Conservation (phyloP, 78 protist species). For the Dictyostelium brefeldianum region DNA sequence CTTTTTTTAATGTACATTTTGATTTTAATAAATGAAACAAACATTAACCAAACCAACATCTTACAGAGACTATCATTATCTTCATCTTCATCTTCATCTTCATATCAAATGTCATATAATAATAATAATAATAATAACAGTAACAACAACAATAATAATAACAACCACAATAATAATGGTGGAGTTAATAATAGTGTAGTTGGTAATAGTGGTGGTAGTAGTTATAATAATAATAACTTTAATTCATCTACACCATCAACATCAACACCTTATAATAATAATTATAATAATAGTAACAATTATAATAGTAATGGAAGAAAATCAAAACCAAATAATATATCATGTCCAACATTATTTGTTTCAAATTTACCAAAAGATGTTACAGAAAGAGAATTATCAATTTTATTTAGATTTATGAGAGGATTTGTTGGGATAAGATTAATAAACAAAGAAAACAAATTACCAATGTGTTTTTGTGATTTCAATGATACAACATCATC, state of each 20-base stretch:
- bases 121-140: background rate
- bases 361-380: slow-evolving; percentile 81
- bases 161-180: background rate
- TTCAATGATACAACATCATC: slow-evolving; percentile 40
- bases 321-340: background rate
- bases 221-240: too few relatives aligned
- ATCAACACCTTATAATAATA: background rate
- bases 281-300: background rate
- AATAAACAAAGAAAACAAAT: slow-evolving; percentile 53
- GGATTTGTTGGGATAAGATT: slow-evolving; percentile 56
- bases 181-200: too few relatives aligned
- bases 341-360: slow-evolving; percentile 70
- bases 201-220: too few relatives aligned
- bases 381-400: slow-evolving; percentile 78
- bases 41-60: too few relatives aligned
- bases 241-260: slow-evolving; percentile 7
- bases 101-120: background rate
- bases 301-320: background rate
- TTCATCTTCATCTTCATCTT: slow-evolving; percentile 6
- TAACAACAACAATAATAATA: background rate
- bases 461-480: slow-evolving; percentile 80
- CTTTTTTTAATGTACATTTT: too few relatives aligned
- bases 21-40: too few relatives aligned
- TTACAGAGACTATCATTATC: background rate
- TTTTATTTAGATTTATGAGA: slow-evolving; percentile 74